These are phyloP conservation scores for Eragrostis curvula DNA, from an alignment of 176 grass and related monocot species.

Conservation along the genomic window DNA sequence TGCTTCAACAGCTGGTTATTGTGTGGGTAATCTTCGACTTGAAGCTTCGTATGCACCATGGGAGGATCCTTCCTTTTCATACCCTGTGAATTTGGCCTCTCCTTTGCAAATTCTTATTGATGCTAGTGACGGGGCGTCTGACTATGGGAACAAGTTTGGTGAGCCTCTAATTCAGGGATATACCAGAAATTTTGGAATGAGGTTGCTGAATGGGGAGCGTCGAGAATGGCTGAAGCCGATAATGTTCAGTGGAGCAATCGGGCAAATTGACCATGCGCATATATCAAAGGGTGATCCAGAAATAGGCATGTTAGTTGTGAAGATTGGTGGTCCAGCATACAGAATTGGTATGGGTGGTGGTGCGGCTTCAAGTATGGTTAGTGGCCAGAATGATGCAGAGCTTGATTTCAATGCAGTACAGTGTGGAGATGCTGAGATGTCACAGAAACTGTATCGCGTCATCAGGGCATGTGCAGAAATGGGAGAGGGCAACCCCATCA, in stretches of 20 bases:
- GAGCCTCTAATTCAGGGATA: slow-evolving; percentile 92
- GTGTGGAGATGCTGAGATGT: slow-evolving; percentile 95
- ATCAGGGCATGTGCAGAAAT: slow-evolving; percentile 89
- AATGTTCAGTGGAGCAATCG: slow-evolving; percentile 97
- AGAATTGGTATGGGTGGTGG: slow-evolving; percentile 98
- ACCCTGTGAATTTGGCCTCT: slow-evolving; percentile 78
- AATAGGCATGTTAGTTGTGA: slow-evolving; percentile 94
- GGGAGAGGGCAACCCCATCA: slow-evolving; percentile 85
- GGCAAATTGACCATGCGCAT: slow-evolving; percentile 84
- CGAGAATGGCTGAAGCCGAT: slow-evolving; percentile 97
- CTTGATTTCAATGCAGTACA: slow-evolving; percentile 96
- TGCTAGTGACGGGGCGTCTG: slow-evolving; percentile 88
- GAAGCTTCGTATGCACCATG: slow-evolving; percentile 74
- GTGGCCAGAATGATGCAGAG: slow-evolving; percentile 91
- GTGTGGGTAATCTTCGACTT: slow-evolving; percentile 87
- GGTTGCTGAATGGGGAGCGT: slow-evolving; percentile 74
- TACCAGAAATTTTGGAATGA: slow-evolving; percentile 83
- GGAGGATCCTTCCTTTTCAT: slow-evolving; percentile 83
- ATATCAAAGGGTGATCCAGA: slow-evolving; percentile 81
- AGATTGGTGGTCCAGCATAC: slow-evolving; percentile 94
- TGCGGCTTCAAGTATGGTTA: slow-evolving; percentile 95
- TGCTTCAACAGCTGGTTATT: slow-evolving; percentile 85
- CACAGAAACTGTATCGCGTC: slow-evolving; percentile 88
- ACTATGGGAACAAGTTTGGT: slow-evolving; percentile 98
- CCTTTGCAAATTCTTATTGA: slow-evolving; percentile 84